Evolutionary conservation across 129 eudicot species (phyloP).

Genomic region (Chrysanthemum seticuspe): DNA sequence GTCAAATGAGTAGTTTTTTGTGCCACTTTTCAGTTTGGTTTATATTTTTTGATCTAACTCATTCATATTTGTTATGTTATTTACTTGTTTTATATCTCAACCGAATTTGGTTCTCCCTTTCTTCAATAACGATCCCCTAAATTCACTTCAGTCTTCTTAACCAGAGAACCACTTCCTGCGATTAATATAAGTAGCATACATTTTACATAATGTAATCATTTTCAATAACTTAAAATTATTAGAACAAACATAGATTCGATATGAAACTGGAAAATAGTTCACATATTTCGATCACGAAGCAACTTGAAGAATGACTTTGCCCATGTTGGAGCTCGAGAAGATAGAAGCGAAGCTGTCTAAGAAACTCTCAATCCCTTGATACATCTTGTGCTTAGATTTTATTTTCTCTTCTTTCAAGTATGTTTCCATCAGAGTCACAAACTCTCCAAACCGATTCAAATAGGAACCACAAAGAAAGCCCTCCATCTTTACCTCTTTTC

Average conservation of each 20-base stretch:
- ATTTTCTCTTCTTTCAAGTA: slow-evolving; percentile 39
- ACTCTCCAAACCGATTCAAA: slow-evolving; percentile 32
- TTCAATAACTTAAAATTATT: not conserved
- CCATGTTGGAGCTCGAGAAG: slow-evolving; percentile 42
- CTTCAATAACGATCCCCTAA: too few relatives aligned
- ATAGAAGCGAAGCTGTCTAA: slow-evolving; percentile 38
- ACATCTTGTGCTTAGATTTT: slow-evolving; percentile 29
- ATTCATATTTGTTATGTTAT: too few relatives aligned
- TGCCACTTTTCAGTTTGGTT: too few relatives aligned
- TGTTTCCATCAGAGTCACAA: slow-evolving; percentile 34
- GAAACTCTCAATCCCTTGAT: slow-evolving; percentile 49
- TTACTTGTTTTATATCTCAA: too few relatives aligned
- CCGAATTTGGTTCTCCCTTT: too few relatives aligned
- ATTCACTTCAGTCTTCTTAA: too few relatives aligned
- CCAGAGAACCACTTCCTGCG: slow-evolving; percentile 18
- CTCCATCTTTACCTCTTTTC: slow-evolving; percentile 49
- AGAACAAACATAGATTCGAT: not conserved
- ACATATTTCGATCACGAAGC: slow-evolving; percentile 8
- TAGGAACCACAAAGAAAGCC: slow-evolving; percentile 42
- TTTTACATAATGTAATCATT: not conserved
- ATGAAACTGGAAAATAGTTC: not conserved
- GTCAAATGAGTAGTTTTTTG: too few relatives aligned
- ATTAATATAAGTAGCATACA: not conserved
- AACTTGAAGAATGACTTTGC: slow-evolving; percentile 45
- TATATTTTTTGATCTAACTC: too few relatives aligned